Evolutionary conservation across 164 flowering plant genomes (phyloP).

Genomic region (Kalanchoe fedtschenkoi): DNA sequence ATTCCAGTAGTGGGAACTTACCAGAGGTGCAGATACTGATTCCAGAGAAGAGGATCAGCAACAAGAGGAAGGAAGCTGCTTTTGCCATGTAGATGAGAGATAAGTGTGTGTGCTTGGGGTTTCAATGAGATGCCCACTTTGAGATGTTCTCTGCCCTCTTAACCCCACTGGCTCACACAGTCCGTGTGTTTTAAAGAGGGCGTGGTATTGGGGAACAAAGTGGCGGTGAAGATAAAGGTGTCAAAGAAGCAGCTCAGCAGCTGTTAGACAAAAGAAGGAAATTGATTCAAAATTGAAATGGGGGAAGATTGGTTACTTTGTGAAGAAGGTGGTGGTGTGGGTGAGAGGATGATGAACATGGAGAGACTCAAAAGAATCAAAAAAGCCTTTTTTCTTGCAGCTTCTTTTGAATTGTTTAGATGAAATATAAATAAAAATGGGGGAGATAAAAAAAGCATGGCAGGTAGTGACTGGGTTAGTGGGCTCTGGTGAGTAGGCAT

Average conservation of each 20-base stretch:
- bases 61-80: conserved; percentile 17
- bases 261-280: background rate
- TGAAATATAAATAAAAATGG: conserved; percentile 2
- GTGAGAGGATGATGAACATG: conserved; percentile 4
- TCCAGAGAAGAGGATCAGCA: conserved; percentile 20
- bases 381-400: conserved; percentile 11
- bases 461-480: background rate
- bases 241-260: background rate
- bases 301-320: conserved; percentile 37
- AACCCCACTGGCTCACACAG: conserved; percentile 4
- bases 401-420: conserved; percentile 13
- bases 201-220: background rate
- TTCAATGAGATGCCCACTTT: background rate
- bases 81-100: conserved; percentile 25
- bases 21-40: conserved; percentile 33
- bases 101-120: background rate
- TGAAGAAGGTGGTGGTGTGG: conserved; percentile 26
- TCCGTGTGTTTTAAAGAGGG: conserved; percentile 12
- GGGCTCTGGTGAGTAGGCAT: conserved; percentile 1
- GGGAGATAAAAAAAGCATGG: background rate
- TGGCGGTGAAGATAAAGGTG: conserved; percentile 5
- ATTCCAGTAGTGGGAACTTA: conserved; percentile 11
- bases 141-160: background rate
- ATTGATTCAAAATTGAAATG: background rate
- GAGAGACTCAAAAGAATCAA: conserved; percentile 8